Evolutionary conservation across 2,329 filamentous ascomycete genomes (phyloP).

Genomic region (Colletotrichum truncatum): DNA sequence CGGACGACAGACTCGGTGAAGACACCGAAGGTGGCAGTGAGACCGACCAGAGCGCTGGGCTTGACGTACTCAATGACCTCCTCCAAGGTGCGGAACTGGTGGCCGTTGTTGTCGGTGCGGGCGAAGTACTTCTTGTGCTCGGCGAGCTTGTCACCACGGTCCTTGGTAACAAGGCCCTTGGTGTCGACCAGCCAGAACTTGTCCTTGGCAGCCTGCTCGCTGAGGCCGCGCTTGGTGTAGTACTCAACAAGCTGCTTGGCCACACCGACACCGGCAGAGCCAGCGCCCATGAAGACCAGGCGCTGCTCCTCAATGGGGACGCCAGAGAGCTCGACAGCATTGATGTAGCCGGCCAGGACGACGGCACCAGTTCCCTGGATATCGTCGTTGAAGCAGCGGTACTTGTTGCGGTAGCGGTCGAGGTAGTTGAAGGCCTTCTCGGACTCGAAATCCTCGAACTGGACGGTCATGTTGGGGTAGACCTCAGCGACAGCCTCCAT

Average conservation of each 20-base stretch:
- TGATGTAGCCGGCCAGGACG: conserved; percentile 81
- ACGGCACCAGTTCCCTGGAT: conserved; percentile 98
- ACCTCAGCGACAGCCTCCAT: conserved; percentile 89
- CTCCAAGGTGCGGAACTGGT: conserved; percentile 81
- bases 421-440: conserved; percentile 90
- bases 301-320: conserved; percentile 90
- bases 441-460: conserved; percentile 98
- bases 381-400: conserved; percentile 98
- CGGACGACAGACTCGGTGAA: conserved; percentile 90
- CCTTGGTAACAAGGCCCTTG: conserved; percentile 91
- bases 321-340: conserved; percentile 83
- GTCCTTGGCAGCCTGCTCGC: conserved; percentile 84
- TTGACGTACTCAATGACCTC: conserved; percentile 95
- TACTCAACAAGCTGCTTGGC: conserved; percentile 98
- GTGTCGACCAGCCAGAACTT: conserved; percentile 99
- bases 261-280: conserved; percentile 94
- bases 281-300: conserved; percentile 95
- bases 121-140: conserved; percentile 86
- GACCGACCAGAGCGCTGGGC: conserved; percentile 92
- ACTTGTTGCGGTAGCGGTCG: conserved; percentile 85
- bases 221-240: conserved; percentile 91
- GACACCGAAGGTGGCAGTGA: conserved; percentile 92
- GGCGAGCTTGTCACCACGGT: conserved; percentile 92
- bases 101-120: conserved; percentile 69
- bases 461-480: conserved; percentile 75